These are phyloP conservation scores for Boletus speciosus DNA, from an alignment of 768 basidiomycete genomes.

Conservation along the genomic window DNA sequence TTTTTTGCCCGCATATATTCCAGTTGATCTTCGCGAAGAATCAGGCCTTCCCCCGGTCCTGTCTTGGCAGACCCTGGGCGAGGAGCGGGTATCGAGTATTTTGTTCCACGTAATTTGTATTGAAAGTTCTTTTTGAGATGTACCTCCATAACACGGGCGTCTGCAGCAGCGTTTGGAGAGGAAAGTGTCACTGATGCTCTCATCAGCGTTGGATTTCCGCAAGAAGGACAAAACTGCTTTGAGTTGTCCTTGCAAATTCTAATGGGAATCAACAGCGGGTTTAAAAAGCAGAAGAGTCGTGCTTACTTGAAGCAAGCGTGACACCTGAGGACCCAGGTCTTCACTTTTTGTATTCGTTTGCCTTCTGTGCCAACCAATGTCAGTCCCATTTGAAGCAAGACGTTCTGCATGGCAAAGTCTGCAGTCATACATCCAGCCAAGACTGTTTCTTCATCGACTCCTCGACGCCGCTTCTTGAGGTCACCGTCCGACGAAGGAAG, in stretches of 20 bases:
- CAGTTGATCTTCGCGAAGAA: slow-evolving; percentile 89
- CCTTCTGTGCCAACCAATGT: slow-evolving; percentile 88
- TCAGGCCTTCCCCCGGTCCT: slow-evolving; percentile 76
- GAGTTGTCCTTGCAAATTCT: slow-evolving; percentile 95
- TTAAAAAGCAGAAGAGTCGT: not conserved
- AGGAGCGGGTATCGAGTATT: slow-evolving; percentile 88
- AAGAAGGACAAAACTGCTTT: slow-evolving; percentile 96
- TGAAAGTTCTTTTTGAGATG: slow-evolving; percentile 97
- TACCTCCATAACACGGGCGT: slow-evolving; percentile 71
- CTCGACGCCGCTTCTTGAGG: slow-evolving; percentile 32
- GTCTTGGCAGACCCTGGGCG: slow-evolving; percentile 85
- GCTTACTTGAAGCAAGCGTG: slow-evolving; percentile 99
- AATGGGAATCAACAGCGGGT: slow-evolving; percentile 2
- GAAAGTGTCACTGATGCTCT: slow-evolving; percentile 88
- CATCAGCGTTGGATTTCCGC: slow-evolving; percentile 87
- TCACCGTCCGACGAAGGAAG: slow-evolving; percentile 52
- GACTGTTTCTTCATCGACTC: slow-evolving; percentile 40
- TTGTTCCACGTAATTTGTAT: slow-evolving; percentile 86
- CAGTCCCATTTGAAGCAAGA: slow-evolving; percentile 90
- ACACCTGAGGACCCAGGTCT: slow-evolving; percentile 94
- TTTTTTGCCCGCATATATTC: slow-evolving; percentile 85
- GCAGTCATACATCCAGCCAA: slow-evolving; percentile 92
- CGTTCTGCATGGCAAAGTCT: slow-evolving; percentile 99
- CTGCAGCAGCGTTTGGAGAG: slow-evolving; percentile 54
- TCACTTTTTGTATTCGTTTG: slow-evolving; percentile 83